Evolutionary conservation across 2,329 filamentous ascomycete genomes (phyloP), one percentile per base, ranked within the genome.

Genomic region (Microdochium paspali): DNA sequence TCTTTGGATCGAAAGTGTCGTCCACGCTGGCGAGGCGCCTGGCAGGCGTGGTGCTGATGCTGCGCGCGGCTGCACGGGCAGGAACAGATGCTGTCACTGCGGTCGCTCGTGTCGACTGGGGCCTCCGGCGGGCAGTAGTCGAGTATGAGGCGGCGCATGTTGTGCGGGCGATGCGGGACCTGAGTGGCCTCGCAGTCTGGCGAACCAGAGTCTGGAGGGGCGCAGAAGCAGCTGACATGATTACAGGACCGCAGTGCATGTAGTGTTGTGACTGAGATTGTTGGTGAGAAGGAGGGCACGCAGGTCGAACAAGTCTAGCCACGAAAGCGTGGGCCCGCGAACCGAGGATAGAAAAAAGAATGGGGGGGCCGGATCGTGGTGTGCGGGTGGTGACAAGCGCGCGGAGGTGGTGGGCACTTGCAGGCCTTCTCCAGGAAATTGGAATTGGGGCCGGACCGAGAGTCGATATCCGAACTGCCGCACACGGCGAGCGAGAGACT

Each of bases 1-100:
- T 68, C 23, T 70, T 67, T 9, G 84, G 84, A 61, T 90, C 83
- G 56, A 88, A 87, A 48, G 70, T 60, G 30, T 80, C 78, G 48
- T 79, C 71, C 24, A 54, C 61, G 44, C 59, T 63, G 44, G 59
- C 62, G 44, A 60, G 52, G 21, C 45, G 53, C 30, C 57, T 56
- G 15, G 56, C 50, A 24, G 49, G 54, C 25, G 61, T 64, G 2
- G 65, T 68, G 55, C 63, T 68, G 47, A 73, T 72, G 13, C 57
- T 47, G 21, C 69, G 61, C 24, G 50, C 13, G 30, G 52, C 46
- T 15, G 44, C 46, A 43, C 49, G 50, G 28, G 52, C 31, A 49
- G 48, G 48, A 15, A 50, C 40, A 15, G 49, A 45, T 32, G 47
- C 31, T 10, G 54, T 32, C 13, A 28, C 26, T 6, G 54, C 35